phyloP scores from a whole-genome alignment of 2,329 filamentous ascomycete species.

The Trichoderma brevicompactum region DNA sequence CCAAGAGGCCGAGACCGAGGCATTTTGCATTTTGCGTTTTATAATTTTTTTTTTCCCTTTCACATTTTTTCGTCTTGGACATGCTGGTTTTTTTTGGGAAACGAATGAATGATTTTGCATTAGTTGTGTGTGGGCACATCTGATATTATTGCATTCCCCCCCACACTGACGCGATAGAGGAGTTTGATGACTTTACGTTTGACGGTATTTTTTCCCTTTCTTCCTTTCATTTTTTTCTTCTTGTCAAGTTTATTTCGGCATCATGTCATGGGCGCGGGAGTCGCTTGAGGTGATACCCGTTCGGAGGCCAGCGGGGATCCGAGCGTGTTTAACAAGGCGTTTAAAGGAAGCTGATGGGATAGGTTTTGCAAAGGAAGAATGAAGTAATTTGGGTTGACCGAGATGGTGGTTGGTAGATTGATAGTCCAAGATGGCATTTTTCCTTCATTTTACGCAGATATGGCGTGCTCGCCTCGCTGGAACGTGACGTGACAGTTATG shows the following conservation, averaged over 20 bases:
- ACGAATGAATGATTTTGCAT: constrained; percentile 24
- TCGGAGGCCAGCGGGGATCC: constrained; percentile 29
- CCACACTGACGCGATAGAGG: constrained; percentile 35
- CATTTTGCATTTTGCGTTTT: not conserved
- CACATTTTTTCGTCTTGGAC: not conserved
- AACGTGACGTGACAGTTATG: constrained; percentile 18
- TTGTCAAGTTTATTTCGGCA: constrained; percentile 27
- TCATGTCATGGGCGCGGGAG: constrained; percentile 32
- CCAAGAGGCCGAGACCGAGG: not conserved
- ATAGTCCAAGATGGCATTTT: constrained; percentile 17
- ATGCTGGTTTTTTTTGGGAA: constrained; percentile 1
- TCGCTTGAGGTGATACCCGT: constrained; percentile 23
- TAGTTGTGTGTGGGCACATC: constrained; percentile 22
- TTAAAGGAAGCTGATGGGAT: constrained; percentile 14
- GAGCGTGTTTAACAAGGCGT: constrained; percentile 26
- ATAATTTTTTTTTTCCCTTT: not conserved
- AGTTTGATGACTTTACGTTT: constrained; percentile 36
- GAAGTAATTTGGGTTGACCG: not conserved
- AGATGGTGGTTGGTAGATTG: not conserved
- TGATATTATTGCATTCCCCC: constrained; percentile 36
- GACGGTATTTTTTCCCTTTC: constrained; percentile 28
- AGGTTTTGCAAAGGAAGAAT: constrained; percentile 1
- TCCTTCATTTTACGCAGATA: constrained; percentile 20
- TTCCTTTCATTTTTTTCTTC: not conserved
- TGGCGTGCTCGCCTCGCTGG: constrained; percentile 17